A percentile compares a stretch with the other conserved stretches of the same genome.
These are phyloP conservation scores for Ilyonectria robusta DNA, from an alignment of 2,329 filamentous ascomycete genomes.

Conservation along the genomic window DNA sequence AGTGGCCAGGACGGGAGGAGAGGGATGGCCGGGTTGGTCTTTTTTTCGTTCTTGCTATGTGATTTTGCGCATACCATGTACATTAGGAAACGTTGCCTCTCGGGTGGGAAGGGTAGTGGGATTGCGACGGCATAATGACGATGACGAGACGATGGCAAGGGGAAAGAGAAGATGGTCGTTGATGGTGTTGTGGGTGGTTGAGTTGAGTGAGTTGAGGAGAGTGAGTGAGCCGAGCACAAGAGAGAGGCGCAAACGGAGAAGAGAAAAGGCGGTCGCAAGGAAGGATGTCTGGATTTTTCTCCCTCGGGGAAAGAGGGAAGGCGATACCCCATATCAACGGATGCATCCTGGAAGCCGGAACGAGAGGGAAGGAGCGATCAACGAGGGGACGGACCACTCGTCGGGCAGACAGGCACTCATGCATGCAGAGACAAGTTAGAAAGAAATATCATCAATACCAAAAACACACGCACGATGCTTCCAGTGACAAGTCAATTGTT, in stretches of 20 bases:
- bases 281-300: slow-evolving; percentile 33
- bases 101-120: background rate
- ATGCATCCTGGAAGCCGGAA: slow-evolving; percentile 29
- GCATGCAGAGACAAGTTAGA: slow-evolving; percentile 6
- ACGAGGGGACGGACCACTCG: slow-evolving; percentile 13
- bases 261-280: slow-evolving; percentile 21
- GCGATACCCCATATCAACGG: slow-evolving; percentile 46
- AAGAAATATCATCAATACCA: slow-evolving; percentile 23
- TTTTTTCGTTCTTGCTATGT: slow-evolving; percentile 26
- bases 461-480: background rate
- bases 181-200: slow-evolving; percentile 10
- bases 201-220: background rate
- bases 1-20: slow-evolving; percentile 21
- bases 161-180: background rate
- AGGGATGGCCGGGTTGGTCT: slow-evolving; percentile 29
- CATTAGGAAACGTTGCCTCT: slow-evolving; percentile 24
- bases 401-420: slow-evolving; percentile 14
- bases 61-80: slow-evolving; percentile 38
- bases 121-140: slow-evolving; percentile 18
- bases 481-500: background rate
- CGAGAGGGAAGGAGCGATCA: slow-evolving; percentile 22
- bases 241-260: slow-evolving; percentile 11
- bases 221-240: background rate
- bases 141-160: slow-evolving; percentile 14
- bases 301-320: slow-evolving; percentile 44